Evolutionary conservation across 306 rosid genomes (phyloP), one percentile per base, ranked within the genome.

Genomic region (Clitoria ternatea): DNA sequence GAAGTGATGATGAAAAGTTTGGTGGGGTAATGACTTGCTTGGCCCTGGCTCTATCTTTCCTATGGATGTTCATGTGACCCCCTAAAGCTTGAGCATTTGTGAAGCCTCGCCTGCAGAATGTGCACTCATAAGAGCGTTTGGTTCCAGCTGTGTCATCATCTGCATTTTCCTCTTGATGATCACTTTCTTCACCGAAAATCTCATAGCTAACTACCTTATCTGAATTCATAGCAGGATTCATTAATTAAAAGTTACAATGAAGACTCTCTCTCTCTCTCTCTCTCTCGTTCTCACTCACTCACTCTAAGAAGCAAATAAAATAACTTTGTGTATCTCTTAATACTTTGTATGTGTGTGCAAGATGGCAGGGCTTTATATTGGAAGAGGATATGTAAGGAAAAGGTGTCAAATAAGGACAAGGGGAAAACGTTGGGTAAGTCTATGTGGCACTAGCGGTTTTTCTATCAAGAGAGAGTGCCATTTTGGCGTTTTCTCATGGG

Each of bases 71-170:
- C 98, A 93, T 93, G 22, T 93, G 98, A 23, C 98, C 99, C 5
- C 99, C 99, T 54, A 94, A 69, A 14, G 97, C 97, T 37, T 91
- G 99, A 4, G 99, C 99, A 54, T 91, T 91, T 22, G 97, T 91
- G 86, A 94, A 94, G 5, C 99, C 99, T n/a, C 92, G 84, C 79
- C 27, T 85, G 81, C 99, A 94, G 67, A 84, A 95, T 61, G 96
- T 87, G 87, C 99, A 95, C 55, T 86, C 91, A 63, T 84, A 95
- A 32, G 82, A 86, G 2, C 96, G 80, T 73, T 77, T 87, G 0
- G 63, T 65, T n/a, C 82, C 70, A 13, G n/a, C 39, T 1, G 30
- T 47, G 23, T 60, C 76, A 17, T 69, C 26, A 12, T 69, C 10
- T 33, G 69, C 79, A 57, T 70, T 56, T 32, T 59, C 72, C 7